Evolutionary conservation across 768 basidiomycete genomes (phyloP), one percentile per base, ranked within the genome.

Genomic region (Tremella yokohamensis): DNA sequence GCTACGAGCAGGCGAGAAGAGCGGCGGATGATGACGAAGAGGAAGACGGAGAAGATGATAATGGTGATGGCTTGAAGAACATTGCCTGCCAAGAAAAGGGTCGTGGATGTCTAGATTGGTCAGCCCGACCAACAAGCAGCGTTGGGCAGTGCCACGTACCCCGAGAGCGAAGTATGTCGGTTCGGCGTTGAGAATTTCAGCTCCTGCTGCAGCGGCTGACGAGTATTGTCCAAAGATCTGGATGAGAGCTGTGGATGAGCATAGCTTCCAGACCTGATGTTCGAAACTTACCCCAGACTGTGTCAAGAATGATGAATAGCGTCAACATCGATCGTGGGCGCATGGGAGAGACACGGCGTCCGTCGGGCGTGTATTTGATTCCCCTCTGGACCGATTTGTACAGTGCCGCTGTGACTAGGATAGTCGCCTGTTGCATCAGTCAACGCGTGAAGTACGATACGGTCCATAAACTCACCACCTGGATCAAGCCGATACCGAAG

Each of bases 321-420:
- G 60, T 56, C 15, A 68, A 20, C 62, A 69, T 29, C 2, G 68
- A 66, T 29, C 68, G 53, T 4, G 65, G 60, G 13, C 68, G 55
- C 65, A 66, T 66, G 8, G 68, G 68, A 13, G 60, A 58, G 15
- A 69, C 40, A 11, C 38, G 40, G 16, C 52, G 26, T 3, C 65
- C 63, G 24, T 60, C 54, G 15, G 68, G 62, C 20, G 51, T 61
- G 58, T 69, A 66, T 55, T 66, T 69, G 58, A 66, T 42, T 49
- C 50, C 60, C n/a, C 68, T 38, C 45, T 66, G 62, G 38, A 69
- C 51, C 34, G 57, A 56, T 45, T 69, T 69, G 58, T 69, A 69
- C 4, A 69, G 13, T 1, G 55, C 56, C 22, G 68, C 68, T 16
- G 63, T 57, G 52, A 69, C 37, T 49, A 69, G 60, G 58, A 69